Evolutionary conservation across 1,284 basidiomycete genomes (phyloP), one percentile per base, ranked within the genome.

Genomic region (Omphalotus olearius): DNA sequence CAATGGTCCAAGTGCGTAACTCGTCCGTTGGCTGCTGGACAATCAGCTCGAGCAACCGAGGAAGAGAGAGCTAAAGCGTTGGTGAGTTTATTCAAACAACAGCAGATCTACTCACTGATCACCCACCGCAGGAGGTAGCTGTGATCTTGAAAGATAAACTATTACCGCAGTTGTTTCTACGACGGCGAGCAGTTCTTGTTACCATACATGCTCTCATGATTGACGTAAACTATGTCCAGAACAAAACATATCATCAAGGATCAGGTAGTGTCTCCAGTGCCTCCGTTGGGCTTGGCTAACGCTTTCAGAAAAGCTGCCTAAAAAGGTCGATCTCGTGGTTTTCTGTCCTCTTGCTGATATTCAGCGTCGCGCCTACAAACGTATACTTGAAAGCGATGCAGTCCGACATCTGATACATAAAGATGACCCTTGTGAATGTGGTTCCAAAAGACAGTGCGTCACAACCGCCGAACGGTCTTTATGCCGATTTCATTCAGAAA

Each of bases 261-360:
- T 47, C 88, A 87, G 69, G 84, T 82, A 57, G 25, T 56, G 17
- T 38, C 13, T 39, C 38, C 16, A 42, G 43, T 30, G 18, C 45
- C 44, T 53, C 16, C 39, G 43, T 55, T 53, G 66, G n/a, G 28
- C 44, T 45, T 41, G 25, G 39, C 49, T 56, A 28, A 33, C 30
- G 7, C 30, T 33, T 35, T 36, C 17, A 53, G 38, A 59, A 11
- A 23, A 93, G 83, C 74, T 95, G 11, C 92, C 92, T 0, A 72
- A 73, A 57, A 95, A 95, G 70, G 79, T 75, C 0, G 92, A 95
- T 60, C 76, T 91, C 61, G 85, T 94, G n/a, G 89, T 93, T 5
- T 93, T 94, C 62, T 95, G 92, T 62, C 91, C 91, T 14, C 68
- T 95, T 43, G 87, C 88, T 0, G 54, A 69, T 0, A 75, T 69